Base-by-base conservation (phyloP, 2,329 filamentous ascomycete species). In the Colletotrichum liaoningense region DNA sequence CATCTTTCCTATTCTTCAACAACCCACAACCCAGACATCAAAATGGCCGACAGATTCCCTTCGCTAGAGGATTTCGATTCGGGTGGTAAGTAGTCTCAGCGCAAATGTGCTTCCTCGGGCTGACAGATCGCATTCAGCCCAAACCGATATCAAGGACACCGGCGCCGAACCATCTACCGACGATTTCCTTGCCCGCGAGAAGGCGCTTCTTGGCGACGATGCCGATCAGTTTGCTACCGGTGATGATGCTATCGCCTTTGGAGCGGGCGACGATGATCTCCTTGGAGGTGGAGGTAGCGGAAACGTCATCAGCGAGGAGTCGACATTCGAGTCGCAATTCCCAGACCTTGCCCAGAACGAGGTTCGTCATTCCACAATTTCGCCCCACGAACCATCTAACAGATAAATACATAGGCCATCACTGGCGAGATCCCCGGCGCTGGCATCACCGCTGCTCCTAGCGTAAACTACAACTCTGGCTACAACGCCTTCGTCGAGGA, bases 171-270 rank as follows among this genome's bases (percentile, higher is more conserved):
- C 90, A 35, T 92, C 92, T 38, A 88, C 90, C 75, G 92, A 94
- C 80, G 95, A 98, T 84, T 98, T 99, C 83, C 91, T 98, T 62
- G 92, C 94, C 75, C 94, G 96, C 77, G 97, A 99, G 86, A 94
- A 95, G 80, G 97, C 95, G 74, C 85, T 93, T 22, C 91, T 99
- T 8, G 97, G 97, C 77, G 97, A 98, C 76, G 97, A 98, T 83
- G 97, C 97, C 74, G 90, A 95, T 79, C 94, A 95, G 86, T 99
- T 99, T 83, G 89, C 93, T 75, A 93, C 94, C 38, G 89, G 91
- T 74, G 91, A 93, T 80, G 94, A 97, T 81, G 86, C 89, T 72
- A 88, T 89, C 69, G 90, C 90, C 54, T 88, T 91, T 67, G 91
- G 93, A 78, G 86, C 90, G 76, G 88, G 86, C 67, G 91, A 93